phyloP scores from a whole-genome alignment of 352 stramenopile species.

The Globisporangium paddicum region DNA sequence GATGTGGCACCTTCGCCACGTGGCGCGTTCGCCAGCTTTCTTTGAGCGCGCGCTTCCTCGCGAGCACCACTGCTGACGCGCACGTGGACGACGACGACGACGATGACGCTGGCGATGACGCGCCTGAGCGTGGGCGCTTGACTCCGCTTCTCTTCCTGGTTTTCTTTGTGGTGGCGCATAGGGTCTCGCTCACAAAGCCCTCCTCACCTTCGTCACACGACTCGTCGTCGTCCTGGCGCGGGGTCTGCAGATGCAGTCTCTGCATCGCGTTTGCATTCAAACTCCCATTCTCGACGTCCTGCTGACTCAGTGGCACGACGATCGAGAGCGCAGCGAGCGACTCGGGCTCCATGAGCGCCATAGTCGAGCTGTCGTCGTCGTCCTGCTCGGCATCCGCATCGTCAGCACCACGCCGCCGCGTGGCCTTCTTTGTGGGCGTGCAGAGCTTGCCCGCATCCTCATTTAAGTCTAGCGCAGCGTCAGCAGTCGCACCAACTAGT shows the following conservation, averaged over 20 bases:
- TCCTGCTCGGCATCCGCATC: not conserved
- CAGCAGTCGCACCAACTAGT: not conserved
- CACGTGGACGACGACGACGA: slow-evolving; percentile 8
- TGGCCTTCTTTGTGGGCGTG: not conserved
- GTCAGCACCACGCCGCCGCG: not conserved
- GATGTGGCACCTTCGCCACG: not conserved
- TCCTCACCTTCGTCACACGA: not conserved
- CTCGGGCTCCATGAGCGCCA: slow-evolving; percentile 4
- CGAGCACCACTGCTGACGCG: slow-evolving; percentile 8
- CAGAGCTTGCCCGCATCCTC: not conserved
- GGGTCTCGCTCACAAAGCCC: slow-evolving; percentile 4
- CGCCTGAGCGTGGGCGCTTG: slow-evolving; percentile 2
- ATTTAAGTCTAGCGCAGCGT: not conserved
- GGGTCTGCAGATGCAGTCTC: slow-evolving; percentile 14
- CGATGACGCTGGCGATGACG: slow-evolving; percentile 9
- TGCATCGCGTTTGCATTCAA: slow-evolving; percentile 13
- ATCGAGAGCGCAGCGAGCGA: slow-evolving; percentile 12
- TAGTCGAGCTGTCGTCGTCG: slow-evolving; percentile 3
- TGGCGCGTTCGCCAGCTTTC: not conserved
- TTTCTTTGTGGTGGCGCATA: not conserved
- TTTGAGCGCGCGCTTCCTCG: slow-evolving; percentile 12
- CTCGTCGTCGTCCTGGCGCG: not conserved
- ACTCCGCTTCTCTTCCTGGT: not conserved
- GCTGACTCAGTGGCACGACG: slow-evolving; percentile 2
- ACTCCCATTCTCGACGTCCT: not conserved